Evolutionary conservation across 768 basidiomycete genomes (phyloP).

Genomic region (Naganishia vishniacii): DNA sequence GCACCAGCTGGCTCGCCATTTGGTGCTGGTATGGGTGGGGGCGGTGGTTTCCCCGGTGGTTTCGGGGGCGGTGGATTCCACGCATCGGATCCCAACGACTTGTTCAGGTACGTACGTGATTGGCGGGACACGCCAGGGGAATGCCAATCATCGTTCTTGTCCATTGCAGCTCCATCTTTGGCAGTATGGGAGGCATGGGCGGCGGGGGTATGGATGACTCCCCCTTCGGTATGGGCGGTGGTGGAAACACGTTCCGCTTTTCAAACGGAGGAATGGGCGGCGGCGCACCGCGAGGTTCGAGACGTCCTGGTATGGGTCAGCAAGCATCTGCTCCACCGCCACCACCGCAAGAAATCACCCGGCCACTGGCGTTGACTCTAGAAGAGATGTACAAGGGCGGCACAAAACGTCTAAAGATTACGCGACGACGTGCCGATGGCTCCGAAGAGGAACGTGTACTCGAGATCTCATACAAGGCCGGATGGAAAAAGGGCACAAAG

Average conservation of each 20-base stretch:
- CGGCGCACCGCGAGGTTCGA: conserved; percentile 22
- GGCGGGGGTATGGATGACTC: conserved; percentile 53
- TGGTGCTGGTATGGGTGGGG: conserved; percentile 45
- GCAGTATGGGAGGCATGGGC: conserved; percentile 27
- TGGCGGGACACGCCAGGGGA: too few species aligned
- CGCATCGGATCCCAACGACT: conserved; percentile 90
- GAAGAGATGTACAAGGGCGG: conserved; percentile 97
- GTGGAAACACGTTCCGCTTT: conserved; percentile 54
- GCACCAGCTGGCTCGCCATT: conserved; percentile 24
- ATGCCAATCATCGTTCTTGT: too few species aligned
- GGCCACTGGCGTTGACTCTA: conserved; percentile 84
- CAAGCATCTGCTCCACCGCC: conserved; percentile 32
- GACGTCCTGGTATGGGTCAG: conserved; percentile 20
- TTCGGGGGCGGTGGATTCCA: conserved; percentile 57
- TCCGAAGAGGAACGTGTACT: conserved; percentile 83
- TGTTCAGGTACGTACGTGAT: conserved; percentile 92
- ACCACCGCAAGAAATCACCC: conserved; percentile 58
- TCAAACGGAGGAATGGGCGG: conserved; percentile 52
- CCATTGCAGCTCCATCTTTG: conserved; percentile 27
- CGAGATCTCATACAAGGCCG: conserved; percentile 72
- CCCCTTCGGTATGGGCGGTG: conserved; percentile 46
- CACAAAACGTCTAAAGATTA: conserved; percentile 81
- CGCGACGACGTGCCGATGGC: conserved; percentile 66
- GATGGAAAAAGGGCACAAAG: conserved; percentile 96
- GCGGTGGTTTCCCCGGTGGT: conserved; percentile 33